Percentiles rank a stretch among this genome's conserved stretches.
These are phyloP conservation scores for Microbotryum lychnidis-dioicae DNA, from an alignment of 1,284 basidiomycete genomes.

Conservation along the genomic window DNA sequence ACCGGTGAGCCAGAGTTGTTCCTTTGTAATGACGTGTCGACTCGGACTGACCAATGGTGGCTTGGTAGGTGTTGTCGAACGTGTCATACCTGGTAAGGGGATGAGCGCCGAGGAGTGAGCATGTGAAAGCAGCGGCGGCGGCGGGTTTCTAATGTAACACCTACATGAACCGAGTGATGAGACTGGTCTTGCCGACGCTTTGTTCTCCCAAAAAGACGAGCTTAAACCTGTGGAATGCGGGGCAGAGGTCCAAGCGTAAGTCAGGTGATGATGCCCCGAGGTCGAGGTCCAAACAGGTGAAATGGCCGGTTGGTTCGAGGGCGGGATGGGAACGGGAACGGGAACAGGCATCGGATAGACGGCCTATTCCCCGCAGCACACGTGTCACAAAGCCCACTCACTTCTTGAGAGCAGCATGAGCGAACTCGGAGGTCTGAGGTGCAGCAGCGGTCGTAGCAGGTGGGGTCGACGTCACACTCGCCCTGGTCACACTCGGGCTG, in stretches of 20 bases:
- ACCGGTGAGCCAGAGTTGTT: background rate
- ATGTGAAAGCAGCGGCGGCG: background rate
- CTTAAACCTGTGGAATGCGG: constrained; percentile 59
- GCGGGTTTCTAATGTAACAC: background rate
- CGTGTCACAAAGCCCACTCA: background rate
- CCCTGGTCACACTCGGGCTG: background rate
- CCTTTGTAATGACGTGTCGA: background rate
- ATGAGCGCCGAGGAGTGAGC: background rate
- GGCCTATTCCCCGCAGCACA: background rate
- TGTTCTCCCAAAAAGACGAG: constrained; percentile 65
- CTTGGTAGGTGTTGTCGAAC: constrained; percentile 99
- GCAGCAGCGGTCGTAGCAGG: constrained; percentile 6
- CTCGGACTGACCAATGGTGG: constrained; percentile 68
- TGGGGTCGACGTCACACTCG: background rate
- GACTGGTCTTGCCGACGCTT: constrained; percentile 86
- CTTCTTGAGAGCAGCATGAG: constrained; percentile 32
- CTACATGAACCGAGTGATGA: constrained; percentile 77
- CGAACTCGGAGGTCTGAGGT: constrained; percentile 21
- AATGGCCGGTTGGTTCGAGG: too few relatives aligned
- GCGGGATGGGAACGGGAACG: background rate
- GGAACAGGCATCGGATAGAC: background rate
- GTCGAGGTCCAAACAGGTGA: too few relatives aligned
- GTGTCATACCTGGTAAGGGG: constrained; percentile 84
- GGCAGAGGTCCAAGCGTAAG: too few relatives aligned
- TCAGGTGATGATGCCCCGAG: too few relatives aligned